Base-by-base conservation (phyloP, 495 filamentous ascomycete species). In the Talaromyces adpressus region DNA sequence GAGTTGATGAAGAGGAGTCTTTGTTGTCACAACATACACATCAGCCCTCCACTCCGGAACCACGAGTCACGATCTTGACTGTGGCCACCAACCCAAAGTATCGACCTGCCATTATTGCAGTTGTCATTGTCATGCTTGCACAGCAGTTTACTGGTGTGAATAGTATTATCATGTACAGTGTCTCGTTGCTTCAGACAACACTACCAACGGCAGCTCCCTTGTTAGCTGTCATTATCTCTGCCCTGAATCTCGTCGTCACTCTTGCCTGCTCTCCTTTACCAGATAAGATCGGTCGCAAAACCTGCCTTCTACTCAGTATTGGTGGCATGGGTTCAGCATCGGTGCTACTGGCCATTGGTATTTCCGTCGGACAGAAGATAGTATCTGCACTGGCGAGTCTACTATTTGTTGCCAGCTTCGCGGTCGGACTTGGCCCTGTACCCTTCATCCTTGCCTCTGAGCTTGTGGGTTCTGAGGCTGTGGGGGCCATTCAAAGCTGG, bases 81-180 rank as follows among this genome's bases (percentile, higher is more conserved):
- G 87, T 89, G 14, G 68, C 90, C 14, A 79, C 73, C 2, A 82
- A 91, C 64, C 82, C 88, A 3, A 70, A 80, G 18, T 89, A 89
- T 68, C 87, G 89, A 6, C 87, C 88, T 0, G 91, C 91, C 22
- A 86, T 96, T 47, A 76, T 96, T 62, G 90, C 92, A 3, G 92
- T 97, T 14, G 84, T 93, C 20, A 91, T 87, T 4, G 87, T 97
- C 65, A 98, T 98, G 95, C 77, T 93, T 39, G 87, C 90, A 8
- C 94, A 98, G 69, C 94, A 98, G 70, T 80, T 98, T 23, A 89
- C 86, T 32, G 93, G 93, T 29, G 92, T 98, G 77, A 98, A 98
- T 80, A 92, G 89, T 62, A 92, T 98, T 67, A 87, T 98, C 72
- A 97, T 98, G 92, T 98, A 98, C 75, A 94, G 91, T 7, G 94